phyloP scores from a whole-genome alignment of 495 filamentous ascomycete species.

The Lepidopterella palustris region DNA sequence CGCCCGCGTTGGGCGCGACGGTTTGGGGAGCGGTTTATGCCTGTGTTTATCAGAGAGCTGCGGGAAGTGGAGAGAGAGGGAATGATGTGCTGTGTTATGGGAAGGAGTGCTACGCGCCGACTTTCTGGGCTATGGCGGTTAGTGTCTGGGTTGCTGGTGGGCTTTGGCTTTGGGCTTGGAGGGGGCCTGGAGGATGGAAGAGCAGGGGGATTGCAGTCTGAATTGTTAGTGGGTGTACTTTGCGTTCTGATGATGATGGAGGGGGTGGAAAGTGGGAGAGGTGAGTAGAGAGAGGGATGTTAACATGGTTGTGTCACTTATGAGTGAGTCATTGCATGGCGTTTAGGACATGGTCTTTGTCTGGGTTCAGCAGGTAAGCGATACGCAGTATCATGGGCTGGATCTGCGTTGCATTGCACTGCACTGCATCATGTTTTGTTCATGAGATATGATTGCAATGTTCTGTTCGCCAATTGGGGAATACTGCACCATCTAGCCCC shows the following conservation, averaged over 20 bases:
- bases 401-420: background rate
- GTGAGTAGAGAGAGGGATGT: background rate
- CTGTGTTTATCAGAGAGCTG: slow-evolving; percentile 60
- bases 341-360: background rate
- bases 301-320: background rate
- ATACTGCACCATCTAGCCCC: too few species aligned
- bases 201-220: slow-evolving; percentile 72
- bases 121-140: slow-evolving; percentile 73
- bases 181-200: slow-evolving; percentile 66
- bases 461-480: too few species aligned
- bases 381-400: background rate
- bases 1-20: slow-evolving; percentile 76
- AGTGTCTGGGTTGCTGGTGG: slow-evolving; percentile 71
- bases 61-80: slow-evolving; percentile 25
- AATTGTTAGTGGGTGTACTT: background rate
- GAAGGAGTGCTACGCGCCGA: slow-evolving; percentile 64
- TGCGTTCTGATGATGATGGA: too few species aligned
- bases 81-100: slow-evolving; percentile 63
- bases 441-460: too few species aligned
- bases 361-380: background rate
- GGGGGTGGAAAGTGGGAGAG: too few species aligned
- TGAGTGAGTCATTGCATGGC: background rate
- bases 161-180: slow-evolving; percentile 76
- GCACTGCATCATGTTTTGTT: too few species aligned
- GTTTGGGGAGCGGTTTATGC: slow-evolving; percentile 83